Conservation (phyloP, 2,329 filamentous ascomycete genomes). For the Pochonia chlamydosporia region DNA sequence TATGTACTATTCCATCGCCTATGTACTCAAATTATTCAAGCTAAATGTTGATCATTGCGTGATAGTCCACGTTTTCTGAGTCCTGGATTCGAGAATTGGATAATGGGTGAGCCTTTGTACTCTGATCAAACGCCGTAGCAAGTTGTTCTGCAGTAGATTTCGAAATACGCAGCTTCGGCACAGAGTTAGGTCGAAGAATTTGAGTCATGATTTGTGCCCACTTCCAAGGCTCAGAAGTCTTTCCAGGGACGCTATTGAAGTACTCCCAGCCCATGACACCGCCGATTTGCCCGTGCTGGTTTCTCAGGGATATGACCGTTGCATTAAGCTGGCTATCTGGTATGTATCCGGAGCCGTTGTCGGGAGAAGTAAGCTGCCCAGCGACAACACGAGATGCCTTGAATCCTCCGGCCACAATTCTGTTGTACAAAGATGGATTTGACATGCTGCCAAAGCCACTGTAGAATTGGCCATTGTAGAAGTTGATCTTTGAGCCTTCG, state of each 20-base stretch:
- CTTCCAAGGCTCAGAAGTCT: constrained; percentile 57
- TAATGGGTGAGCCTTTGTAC: not conserved
- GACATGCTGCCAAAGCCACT: constrained; percentile 67
- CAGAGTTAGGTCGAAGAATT: constrained; percentile 20
- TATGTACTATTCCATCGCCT: too few relatives aligned
- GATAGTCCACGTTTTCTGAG: not conserved
- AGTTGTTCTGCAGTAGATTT: constrained; percentile 9
- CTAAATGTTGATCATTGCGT: constrained; percentile 6
- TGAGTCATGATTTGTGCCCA: constrained; percentile 54
- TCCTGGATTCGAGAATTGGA: not conserved
- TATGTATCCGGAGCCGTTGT: constrained; percentile 53
- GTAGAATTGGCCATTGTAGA: constrained; percentile 88
- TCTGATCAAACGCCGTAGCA: constrained; percentile 5
- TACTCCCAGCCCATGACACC: constrained; percentile 93
- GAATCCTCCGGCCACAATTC: constrained; percentile 58
- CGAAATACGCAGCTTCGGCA: constrained; percentile 10
- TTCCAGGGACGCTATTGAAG: constrained; percentile 58
- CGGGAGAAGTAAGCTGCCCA: constrained; percentile 69
- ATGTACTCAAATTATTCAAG: too few relatives aligned
- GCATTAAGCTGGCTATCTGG: constrained; percentile 36
- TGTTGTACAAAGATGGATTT: constrained; percentile 34
- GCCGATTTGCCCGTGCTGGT: constrained; percentile 61
- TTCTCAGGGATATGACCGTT: constrained; percentile 33
- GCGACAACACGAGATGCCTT: constrained; percentile 64
- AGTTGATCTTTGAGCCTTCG: constrained; percentile 58